Conservation (phyloP, 768 basidiomycete genomes). For the Piloderma croceum region DNA sequence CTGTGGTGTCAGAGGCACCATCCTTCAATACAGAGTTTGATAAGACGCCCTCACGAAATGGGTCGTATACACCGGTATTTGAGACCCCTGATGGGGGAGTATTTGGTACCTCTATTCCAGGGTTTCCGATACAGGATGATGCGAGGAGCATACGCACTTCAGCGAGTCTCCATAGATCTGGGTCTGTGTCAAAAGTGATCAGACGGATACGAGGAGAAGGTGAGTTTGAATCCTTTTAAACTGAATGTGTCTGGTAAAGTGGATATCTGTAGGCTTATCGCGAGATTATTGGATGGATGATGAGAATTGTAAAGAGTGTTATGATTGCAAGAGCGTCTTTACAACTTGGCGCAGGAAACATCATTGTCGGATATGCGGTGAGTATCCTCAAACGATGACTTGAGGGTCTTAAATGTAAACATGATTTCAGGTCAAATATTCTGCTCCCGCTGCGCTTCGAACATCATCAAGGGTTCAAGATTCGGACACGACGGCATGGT, state of each 20-base stretch:
- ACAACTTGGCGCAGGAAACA: slow-evolving; percentile 94
- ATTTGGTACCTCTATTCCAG: slow-evolving; percentile 78
- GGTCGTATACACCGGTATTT: slow-evolving; percentile 43
- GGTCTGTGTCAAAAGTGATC: slow-evolving; percentile 88
- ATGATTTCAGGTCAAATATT: slow-evolving; percentile 79
- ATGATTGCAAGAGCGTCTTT: slow-evolving; percentile 92
- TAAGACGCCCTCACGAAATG: slow-evolving; percentile 48
- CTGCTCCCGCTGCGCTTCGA: slow-evolving; percentile 94
- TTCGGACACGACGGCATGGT: slow-evolving; percentile 96
- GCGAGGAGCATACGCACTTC: slow-evolving; percentile 79
- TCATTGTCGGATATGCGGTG: slow-evolving; percentile 96
- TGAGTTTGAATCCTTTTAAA: slow-evolving; percentile 19
- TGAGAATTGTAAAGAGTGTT: slow-evolving; percentile 91
- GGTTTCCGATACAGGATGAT: slow-evolving; percentile 90
- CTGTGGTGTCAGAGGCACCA: slow-evolving; percentile 74
- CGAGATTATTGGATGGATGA: slow-evolving; percentile 99
- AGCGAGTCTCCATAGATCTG: slow-evolving; percentile 64
- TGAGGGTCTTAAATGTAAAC: not conserved
- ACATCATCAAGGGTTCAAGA: slow-evolving; percentile 89
- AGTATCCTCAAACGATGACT: slow-evolving; percentile 15
- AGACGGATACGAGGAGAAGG: slow-evolving; percentile 89
- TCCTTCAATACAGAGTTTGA: slow-evolving; percentile 65
- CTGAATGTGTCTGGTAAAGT: slow-evolving; percentile 2
- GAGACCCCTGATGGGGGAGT: slow-evolving; percentile 47
- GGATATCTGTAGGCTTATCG: slow-evolving; percentile 56